Conservation (phyloP, 352 stramenopile genomes). For the Globisporangium ultimum region DNA sequence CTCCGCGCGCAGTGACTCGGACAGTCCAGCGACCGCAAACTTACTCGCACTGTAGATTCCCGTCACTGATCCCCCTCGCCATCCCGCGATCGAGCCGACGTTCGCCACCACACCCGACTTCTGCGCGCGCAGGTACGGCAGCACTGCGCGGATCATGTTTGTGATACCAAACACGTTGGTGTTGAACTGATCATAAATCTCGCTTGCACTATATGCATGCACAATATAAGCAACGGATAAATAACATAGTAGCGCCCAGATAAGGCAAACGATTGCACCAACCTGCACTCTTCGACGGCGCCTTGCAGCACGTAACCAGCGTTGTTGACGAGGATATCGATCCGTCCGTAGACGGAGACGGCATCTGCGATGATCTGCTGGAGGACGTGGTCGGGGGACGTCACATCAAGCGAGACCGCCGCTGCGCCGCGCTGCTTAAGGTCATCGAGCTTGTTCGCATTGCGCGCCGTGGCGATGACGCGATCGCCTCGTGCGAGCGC, state of each 20-base stretch:
- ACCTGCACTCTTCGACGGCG: conserved; percentile 37
- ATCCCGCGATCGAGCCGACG: conserved; percentile 23
- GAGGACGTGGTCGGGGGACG: conserved; percentile 21
- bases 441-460: conserved; percentile 20
- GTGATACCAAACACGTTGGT: conserved; percentile 31
- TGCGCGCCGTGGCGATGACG: conserved; percentile 35
- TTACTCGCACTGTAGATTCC: conserved; percentile 27
- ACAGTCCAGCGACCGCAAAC: conserved; percentile 24
- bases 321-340: conserved; percentile 46
- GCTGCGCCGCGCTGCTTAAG: conserved; percentile 22
- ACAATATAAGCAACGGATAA: background rate
- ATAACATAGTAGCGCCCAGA: no score
- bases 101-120: conserved; percentile 28
- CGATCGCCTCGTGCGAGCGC: conserved; percentile 25
- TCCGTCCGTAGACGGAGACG: conserved; percentile 20
- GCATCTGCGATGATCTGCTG: conserved; percentile 17
- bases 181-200: conserved; percentile 24
- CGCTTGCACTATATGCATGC: conserved; percentile 3
- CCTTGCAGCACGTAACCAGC: conserved; percentile 30
- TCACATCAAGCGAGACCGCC: conserved; percentile 32
- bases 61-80: conserved; percentile 11
- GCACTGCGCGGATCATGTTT: conserved; percentile 19
- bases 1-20: conserved; percentile 20
- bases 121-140: conserved; percentile 28
- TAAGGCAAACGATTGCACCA: conserved; percentile 3